Base-by-base conservation (phyloP, 208 protist genomes). In the Novymonas esmeraldas region DNA sequence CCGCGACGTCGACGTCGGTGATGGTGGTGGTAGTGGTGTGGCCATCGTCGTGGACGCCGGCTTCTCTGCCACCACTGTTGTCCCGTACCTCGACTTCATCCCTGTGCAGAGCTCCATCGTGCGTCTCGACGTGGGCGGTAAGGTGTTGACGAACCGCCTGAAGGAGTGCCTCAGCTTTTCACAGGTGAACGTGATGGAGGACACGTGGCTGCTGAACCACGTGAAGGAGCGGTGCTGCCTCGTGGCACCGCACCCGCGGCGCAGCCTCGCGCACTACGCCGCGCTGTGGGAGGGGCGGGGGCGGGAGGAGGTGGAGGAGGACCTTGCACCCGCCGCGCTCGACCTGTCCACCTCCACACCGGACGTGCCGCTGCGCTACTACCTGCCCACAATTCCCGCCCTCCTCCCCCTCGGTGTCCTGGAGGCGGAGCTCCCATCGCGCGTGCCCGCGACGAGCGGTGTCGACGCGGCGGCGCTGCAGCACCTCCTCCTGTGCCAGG, bases 151-250 rank as follows among this genome's bases (percentile, higher is more conserved):
- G 1, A 93, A 95, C 63, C 78, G 85, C 0, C 63, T 95, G 16
- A 92, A 92, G 74, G 84, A 93, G 52, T 62, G 82, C 28, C 72
- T 95, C 24, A 90, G 82, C 58, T 93, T 87, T 55, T 79, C 81
- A 22, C 90, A 95, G 63, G 72, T 90, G 34, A 87, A 93, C 50
- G 67, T 95, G 67, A 74, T 84, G 62, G 81, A 93, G 66, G 90
- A 95, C 61, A 82, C 77, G 3, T 93, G 87, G 85, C 73, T 95
- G 18, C 78, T 93, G n/a, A 90, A 93, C 48, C 69, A 90, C 78
- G 76, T 95, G n/a, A 87, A 86, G 76, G 81, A 93, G 70, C 58
- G 49, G 5, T 90, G 81, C 63, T 92, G 87, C 64, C 58, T 73
- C 41, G 83, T 89, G 1, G 78, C 69, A 10, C 33, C 61, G 29